Conservation (phyloP, 768 basidiomycete genomes). For the Hypholoma sublateritium region DNA sequence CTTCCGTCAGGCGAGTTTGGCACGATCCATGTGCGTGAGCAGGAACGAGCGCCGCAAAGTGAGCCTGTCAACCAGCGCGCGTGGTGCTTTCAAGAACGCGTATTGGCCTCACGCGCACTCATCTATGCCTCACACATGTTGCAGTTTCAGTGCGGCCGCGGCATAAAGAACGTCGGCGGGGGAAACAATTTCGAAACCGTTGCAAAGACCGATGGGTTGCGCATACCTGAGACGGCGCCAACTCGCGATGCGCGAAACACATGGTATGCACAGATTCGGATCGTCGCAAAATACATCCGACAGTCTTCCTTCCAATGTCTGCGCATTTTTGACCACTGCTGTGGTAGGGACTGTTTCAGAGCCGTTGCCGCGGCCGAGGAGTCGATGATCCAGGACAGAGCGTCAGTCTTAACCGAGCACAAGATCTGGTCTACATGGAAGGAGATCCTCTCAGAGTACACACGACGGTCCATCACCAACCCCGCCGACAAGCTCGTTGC, state of each 20-base stretch:
- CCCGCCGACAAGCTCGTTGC: constrained; percentile 1
- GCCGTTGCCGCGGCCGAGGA: neutral
- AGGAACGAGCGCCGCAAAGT: neutral
- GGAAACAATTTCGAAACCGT: too few species aligned
- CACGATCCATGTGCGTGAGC: neutral
- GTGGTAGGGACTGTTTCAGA: too few species aligned
- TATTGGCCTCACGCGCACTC: neutral
- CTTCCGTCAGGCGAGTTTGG: neutral
- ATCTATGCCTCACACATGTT: neutral
- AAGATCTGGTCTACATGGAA: neutral
- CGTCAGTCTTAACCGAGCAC: neutral
- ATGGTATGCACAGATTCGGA: too few species aligned
- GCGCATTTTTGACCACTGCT: too few species aligned
- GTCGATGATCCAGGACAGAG: neutral
- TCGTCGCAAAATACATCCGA: too few species aligned
- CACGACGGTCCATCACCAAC: neutral
- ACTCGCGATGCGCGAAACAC: too few species aligned
- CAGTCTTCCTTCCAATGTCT: too few species aligned
- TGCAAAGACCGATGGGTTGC: too few species aligned
- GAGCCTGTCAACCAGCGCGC: neutral
- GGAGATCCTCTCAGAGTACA: constrained; percentile 1
- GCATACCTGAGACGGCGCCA: too few species aligned
- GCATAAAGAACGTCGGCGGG: too few species aligned
- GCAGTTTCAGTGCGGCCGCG: too few species aligned
- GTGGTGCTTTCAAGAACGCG: constrained; percentile 9